Evolutionary conservation across 306 rosid genomes (phyloP).

Genomic region (Malus asiatica): DNA sequence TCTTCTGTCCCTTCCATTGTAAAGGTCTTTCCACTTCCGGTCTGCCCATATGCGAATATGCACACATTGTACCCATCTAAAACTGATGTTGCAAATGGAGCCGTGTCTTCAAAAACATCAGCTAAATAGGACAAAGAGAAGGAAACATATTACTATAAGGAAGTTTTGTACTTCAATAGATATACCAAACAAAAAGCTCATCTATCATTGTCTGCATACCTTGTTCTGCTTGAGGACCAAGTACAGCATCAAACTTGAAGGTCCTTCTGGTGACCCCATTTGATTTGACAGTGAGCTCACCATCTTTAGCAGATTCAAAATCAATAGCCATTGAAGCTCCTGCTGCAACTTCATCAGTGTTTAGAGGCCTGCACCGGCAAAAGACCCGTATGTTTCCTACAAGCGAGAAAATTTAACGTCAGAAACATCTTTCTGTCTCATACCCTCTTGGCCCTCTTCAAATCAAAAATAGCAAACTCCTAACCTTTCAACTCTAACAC

Average conservation of each 20-base stretch:
- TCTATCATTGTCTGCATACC: conserved; percentile 31
- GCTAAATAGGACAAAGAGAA: conserved; percentile 32
- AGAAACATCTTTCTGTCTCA: conserved; percentile 13
- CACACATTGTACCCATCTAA: conserved; percentile 93
- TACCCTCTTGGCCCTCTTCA: conserved; percentile 2
- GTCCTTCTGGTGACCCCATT: conserved; percentile 66
- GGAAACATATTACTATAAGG: neutral
- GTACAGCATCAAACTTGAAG: conserved; percentile 81
- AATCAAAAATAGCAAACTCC: conserved; percentile 11
- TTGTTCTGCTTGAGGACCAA: conserved; percentile 82
- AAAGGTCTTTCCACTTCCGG: conserved; percentile 93
- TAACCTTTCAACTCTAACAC: conserved; percentile 88
- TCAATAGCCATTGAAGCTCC: conserved; percentile 74
- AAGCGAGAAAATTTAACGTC: conserved; percentile 18
- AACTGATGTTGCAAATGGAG: conserved; percentile 78
- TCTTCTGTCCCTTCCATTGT: conserved; percentile 92
- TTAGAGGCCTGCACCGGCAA: conserved; percentile 91
- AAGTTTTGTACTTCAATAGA: conserved; percentile 5
- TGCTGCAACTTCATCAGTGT: conserved; percentile 52
- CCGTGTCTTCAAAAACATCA: conserved; percentile 75
- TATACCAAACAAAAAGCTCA: neutral
- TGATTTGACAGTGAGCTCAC: conserved; percentile 66
- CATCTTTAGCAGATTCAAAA: conserved; percentile 84
- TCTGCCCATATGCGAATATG: conserved; percentile 93
- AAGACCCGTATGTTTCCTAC: conserved; percentile 95